These are phyloP conservation scores for Cercospora zeina DNA, from an alignment of 2,329 filamentous ascomycete genomes.

Conservation along the genomic window DNA sequence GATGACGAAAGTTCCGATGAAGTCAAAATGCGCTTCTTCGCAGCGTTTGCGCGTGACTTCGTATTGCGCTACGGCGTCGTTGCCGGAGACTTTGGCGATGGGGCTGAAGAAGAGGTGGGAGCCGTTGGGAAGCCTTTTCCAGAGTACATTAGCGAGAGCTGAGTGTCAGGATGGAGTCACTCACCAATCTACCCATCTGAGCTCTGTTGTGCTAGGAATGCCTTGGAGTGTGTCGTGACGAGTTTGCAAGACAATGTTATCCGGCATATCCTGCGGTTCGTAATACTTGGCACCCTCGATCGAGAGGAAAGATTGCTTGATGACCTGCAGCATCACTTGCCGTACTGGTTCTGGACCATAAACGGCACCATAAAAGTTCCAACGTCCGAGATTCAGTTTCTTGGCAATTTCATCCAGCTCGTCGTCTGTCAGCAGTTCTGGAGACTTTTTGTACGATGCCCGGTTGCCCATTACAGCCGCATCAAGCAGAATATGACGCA, in stretches of 20 bases:
- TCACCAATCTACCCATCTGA: slow-evolving; percentile 53
- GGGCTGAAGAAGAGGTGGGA: slow-evolving; percentile 56
- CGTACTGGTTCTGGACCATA: slow-evolving; percentile 40
- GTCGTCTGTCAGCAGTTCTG: slow-evolving; percentile 43
- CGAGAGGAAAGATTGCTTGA: slow-evolving; percentile 48
- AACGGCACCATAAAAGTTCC: slow-evolving; percentile 55
- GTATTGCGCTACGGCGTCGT: slow-evolving; percentile 51
- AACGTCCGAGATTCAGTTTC: slow-evolving; percentile 49
- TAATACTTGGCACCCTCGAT: slow-evolving; percentile 49
- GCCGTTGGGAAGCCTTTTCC: slow-evolving; percentile 52
- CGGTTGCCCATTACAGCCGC: slow-evolving; percentile 47
- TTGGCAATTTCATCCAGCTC: slow-evolving; percentile 47
- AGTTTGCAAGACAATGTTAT: slow-evolving; percentile 38
- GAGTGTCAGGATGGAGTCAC: neutral
- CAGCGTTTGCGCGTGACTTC: slow-evolving; percentile 40
- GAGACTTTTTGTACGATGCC: slow-evolving; percentile 36
- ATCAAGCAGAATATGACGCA: slow-evolving; percentile 51
- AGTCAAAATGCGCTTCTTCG: slow-evolving; percentile 52
- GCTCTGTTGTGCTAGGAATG: slow-evolving; percentile 41
- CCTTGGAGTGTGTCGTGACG: slow-evolving; percentile 35
- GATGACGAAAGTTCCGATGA: slow-evolving; percentile 55
- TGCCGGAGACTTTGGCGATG: slow-evolving; percentile 52
- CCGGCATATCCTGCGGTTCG: slow-evolving; percentile 45
- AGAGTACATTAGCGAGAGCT: neutral
- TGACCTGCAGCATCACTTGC: slow-evolving; percentile 41